Base-by-base conservation (phyloP, 2,329 filamentous ascomycete species). In the Botrytis pseudocinerea region DNA sequence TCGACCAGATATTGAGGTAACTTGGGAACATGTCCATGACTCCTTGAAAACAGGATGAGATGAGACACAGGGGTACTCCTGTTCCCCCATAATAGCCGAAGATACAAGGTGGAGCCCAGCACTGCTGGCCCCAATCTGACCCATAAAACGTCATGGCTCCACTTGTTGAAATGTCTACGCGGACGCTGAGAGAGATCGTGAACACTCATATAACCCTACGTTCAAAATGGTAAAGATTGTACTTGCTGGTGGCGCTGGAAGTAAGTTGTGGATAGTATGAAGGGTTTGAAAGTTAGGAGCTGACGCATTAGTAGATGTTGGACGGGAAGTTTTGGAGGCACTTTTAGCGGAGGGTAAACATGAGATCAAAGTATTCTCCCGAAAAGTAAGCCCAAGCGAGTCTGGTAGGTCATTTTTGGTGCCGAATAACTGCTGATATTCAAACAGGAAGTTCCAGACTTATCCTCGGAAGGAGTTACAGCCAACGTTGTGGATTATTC, bases 291-390 rank as follows among this genome's bases (percentile, higher is more conserved):
- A 20, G 54, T 59, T 59, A 20, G 25, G 18, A 64, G 25, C 71
- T 32, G 35, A 63, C 12, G 48, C 57, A 42, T 60, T 64, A 60
- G 48, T 63, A 89, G 87, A 87, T 72, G 84, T 90, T 64, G 85
- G 85, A 2, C 82, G 80, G 60, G 87, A 88, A 77, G 78, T 90
- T 16, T 80, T 89, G 35, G 86, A 89, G 73, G 82, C 80, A 5
- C 81, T 89, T 0, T 76, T 87, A 4, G 83, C 83, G 4, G 81
- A 82, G 5, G 82, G 82, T 16, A 87, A 85, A 71, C 88, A 90
- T 73, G 82, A 88, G 0, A 86, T 90, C 63, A 79, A 83, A 0
- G 81, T 90, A 32, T 78, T 90, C 2, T 86, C 83, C 1, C 82
- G 87, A 75, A 84, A 82, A 62, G 85, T 85, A 66, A 32, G 28